Conservation (phyloP, 345 rosid genomes). For the Acer yangbiense region DNA sequence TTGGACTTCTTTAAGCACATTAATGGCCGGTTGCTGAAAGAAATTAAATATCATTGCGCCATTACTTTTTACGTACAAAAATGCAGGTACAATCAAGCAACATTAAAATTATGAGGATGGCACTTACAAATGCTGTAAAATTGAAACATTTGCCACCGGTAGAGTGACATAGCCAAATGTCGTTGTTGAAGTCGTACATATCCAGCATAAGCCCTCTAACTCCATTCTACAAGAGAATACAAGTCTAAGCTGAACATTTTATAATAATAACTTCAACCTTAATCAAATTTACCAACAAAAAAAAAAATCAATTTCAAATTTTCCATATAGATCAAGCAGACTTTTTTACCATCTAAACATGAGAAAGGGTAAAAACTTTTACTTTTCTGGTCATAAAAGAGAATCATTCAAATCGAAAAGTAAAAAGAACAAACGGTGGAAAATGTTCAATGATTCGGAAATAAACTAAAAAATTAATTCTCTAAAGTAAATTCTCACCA, state of each 20-base stretch:
- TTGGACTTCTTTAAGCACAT: constrained; percentile 74
- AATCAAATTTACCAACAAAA: background rate
- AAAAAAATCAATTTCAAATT: background rate
- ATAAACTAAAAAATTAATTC: background rate
- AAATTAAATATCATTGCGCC: background rate
- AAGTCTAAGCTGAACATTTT: constrained; percentile 15
- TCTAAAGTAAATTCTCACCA: background rate
- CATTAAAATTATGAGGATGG: background rate
- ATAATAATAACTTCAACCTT: background rate
- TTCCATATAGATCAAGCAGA: background rate
- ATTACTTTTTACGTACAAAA: background rate
- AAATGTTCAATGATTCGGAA: background rate
- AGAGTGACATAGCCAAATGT: constrained; percentile 94
- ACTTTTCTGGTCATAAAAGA: background rate
- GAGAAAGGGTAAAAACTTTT: background rate
- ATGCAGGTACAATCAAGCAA: constrained; percentile 6
- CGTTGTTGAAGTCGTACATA: constrained; percentile 78
- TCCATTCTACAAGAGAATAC: constrained; percentile 64
- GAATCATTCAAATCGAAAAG: background rate
- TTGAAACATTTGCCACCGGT: constrained; percentile 64
- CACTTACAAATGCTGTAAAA: constrained; percentile 84
- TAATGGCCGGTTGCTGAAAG: constrained; percentile 81
- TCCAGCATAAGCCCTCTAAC: constrained; percentile 95
- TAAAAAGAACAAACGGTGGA: background rate
- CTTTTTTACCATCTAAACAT: constrained; percentile 7